Evolutionary conservation across 1,139 yeast species (phyloP), one percentile per base, ranked within the genome.

Genomic region (Candida labiduridarum): DNA sequence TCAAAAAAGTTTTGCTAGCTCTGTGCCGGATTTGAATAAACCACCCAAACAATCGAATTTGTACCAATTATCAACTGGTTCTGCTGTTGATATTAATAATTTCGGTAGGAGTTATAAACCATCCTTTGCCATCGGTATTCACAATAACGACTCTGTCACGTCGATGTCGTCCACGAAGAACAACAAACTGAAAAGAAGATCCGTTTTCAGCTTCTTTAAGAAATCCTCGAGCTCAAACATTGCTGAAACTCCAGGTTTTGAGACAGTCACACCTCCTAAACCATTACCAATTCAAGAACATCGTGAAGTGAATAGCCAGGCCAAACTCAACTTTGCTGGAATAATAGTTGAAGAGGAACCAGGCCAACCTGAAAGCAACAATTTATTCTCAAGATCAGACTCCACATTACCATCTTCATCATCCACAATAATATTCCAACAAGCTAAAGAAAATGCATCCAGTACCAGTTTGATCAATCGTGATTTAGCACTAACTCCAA

Each of bases 71-170:
- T 59, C 73, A n/a, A 59, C 69, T 43, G 78, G 78, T 1, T 75
- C 80, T 19, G 73, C 71, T 8, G 60, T 76, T 47, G 78, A 76
- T 59, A 65, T 76, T 43, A 56, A 68, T 16, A 72, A 73, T 52
- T 76, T 76, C 58, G 81, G 81, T n/a, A 67, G 68, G 49, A 62
- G 55, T 48, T 62, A 74, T 56, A 67, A 68, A 49, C 81, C 81
- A n/a, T 66, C 77, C 0, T 76, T 57, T 45, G 40, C 43, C 14
- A 38, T 51, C 49, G 45, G 53, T 42, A 22, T 18, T n/a, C 45
- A 42, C 34, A 42, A 42, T 50, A 47, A 41, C 50, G 46, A 29
- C 44, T 40, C 51, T 41, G 46, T 49, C 14, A 43, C 51, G 10
- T 43, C 52, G 6, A 45, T 46, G 12, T 42, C 49, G 36, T 47